phyloP scores from a whole-genome alignment of 1,284 basidiomycete species.

The Vanrija sp. region DNA sequence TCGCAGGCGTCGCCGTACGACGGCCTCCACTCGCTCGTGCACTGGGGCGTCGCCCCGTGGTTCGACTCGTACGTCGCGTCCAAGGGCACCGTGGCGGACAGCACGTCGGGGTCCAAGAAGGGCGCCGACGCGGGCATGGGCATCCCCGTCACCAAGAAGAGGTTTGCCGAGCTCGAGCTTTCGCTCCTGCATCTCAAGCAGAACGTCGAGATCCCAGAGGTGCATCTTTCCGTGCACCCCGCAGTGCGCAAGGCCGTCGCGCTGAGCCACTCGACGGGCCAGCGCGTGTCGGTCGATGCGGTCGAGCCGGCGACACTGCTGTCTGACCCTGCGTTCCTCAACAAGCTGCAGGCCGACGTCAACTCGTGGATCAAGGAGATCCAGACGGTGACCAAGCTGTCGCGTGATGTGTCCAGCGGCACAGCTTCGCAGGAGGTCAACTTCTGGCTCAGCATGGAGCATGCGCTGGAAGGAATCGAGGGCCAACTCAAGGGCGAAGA shows the following conservation, averaged over 20 bases:
- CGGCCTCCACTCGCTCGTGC: slow-evolving; percentile 92
- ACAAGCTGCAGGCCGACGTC: slow-evolving; percentile 87
- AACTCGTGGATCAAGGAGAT: slow-evolving; percentile 99
- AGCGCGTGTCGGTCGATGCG: slow-evolving; percentile 44
- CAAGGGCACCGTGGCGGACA: slow-evolving; percentile 43
- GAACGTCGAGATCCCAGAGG: slow-evolving; percentile 98
- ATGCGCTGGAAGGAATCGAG: slow-evolving; percentile 89
- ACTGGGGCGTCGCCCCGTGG: slow-evolving; percentile 94
- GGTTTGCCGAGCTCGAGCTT: slow-evolving; percentile 97
- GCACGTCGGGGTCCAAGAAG: slow-evolving; percentile 69
- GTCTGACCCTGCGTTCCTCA: slow-evolving; percentile 86
- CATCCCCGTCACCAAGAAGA: slow-evolving; percentile 98
- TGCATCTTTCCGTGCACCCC: slow-evolving; percentile 86
- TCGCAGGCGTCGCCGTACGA: slow-evolving; percentile 73
- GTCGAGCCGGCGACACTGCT: slow-evolving; percentile 53
- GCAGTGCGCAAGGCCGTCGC: slow-evolving; percentile 83
- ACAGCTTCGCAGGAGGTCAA: slow-evolving; percentile 98
- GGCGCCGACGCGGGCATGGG: slow-evolving; percentile 77
- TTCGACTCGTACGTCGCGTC: slow-evolving; percentile 88
- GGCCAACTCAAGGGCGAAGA: slow-evolving; percentile 85
- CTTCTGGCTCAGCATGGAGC: slow-evolving; percentile 94
- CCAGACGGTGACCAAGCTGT: slow-evolving; percentile 90
- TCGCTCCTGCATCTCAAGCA: slow-evolving; percentile 94
- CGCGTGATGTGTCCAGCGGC: slow-evolving; percentile 86
- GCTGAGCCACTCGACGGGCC: slow-evolving; percentile 42